These are phyloP conservation scores for Physcia stellaris DNA, from an alignment of 495 filamentous ascomycete genomes.

Conservation along the genomic window DNA sequence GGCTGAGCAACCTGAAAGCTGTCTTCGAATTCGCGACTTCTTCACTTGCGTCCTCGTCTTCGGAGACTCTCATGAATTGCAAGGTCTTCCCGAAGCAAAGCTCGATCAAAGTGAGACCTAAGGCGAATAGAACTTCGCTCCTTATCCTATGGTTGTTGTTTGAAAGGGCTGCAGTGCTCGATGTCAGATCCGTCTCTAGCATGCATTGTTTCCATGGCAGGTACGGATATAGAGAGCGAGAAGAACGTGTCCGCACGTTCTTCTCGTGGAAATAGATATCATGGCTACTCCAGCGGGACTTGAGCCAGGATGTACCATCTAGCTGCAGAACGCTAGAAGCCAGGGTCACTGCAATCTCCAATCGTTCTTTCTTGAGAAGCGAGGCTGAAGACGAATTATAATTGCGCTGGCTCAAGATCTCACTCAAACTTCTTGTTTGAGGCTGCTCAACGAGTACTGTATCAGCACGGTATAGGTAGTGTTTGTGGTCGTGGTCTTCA, in stretches of 20 bases:
- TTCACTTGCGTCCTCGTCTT: slow-evolving; percentile 16
- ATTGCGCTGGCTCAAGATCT: slow-evolving; percentile 1
- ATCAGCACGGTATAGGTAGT: background rate
- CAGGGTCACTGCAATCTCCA: slow-evolving; percentile 20
- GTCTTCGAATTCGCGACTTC: slow-evolving; percentile 16
- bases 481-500: background rate
- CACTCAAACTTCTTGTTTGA: slow-evolving; percentile 2
- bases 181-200: background rate
- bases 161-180: background rate
- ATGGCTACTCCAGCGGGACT: slow-evolving; percentile 15
- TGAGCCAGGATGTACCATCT: slow-evolving; percentile 25
- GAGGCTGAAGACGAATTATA: slow-evolving; percentile 2
- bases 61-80: slow-evolving; percentile 10
- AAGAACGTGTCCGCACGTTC: background rate
- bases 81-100: slow-evolving; percentile 22
- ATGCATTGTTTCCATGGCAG: slow-evolving; percentile 5
- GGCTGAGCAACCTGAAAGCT: slow-evolving; percentile 11
- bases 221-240: slow-evolving; percentile 1
- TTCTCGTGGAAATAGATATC: slow-evolving; percentile 17
- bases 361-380: slow-evolving; percentile 14
- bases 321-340: slow-evolving; percentile 24
- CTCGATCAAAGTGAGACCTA: slow-evolving; percentile 23
- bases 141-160: slow-evolving; percentile 8
- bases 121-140: slow-evolving; percentile 17
- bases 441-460: background rate